phyloP scores from a whole-genome alignment of 495 filamentous ascomycete species.

The Chaetomium fimeti region DNA sequence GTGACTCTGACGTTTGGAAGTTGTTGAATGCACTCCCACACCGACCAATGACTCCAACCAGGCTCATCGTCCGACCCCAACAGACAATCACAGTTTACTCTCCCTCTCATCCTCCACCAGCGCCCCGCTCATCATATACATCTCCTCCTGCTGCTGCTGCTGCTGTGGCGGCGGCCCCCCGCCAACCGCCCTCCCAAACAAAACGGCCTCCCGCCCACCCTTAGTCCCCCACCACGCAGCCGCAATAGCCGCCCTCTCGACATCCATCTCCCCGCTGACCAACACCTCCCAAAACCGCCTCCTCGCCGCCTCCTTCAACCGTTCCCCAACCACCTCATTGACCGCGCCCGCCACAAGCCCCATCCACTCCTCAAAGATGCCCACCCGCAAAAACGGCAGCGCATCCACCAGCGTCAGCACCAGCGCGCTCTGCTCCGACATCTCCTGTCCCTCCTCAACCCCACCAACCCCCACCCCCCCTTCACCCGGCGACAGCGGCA shows the following conservation, averaged over 20 bases:
- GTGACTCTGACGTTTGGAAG: neutral
- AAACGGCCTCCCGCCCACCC: slow-evolving; percentile 44
- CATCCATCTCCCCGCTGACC: slow-evolving; percentile 85
- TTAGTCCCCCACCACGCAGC: slow-evolving; percentile 79
- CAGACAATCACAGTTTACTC: slow-evolving; percentile 18
- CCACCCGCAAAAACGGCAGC: slow-evolving; percentile 68
- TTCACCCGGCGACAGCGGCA: slow-evolving; percentile 28
- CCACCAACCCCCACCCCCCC: no score
- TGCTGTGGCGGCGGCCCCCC: neutral
- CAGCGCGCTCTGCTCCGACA: slow-evolving; percentile 81
- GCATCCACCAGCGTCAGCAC: slow-evolving; percentile 79
- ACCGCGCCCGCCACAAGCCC: slow-evolving; percentile 68
- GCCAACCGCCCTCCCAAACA: slow-evolving; percentile 23
- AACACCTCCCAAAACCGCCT: slow-evolving; percentile 83
- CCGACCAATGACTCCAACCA: neutral
- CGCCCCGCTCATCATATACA: slow-evolving; percentile 49
- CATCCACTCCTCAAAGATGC: slow-evolving; percentile 62
- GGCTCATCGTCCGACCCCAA: neutral
- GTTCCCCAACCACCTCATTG: slow-evolving; percentile 57
- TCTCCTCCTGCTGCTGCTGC: slow-evolving; percentile 21
- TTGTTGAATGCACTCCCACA: neutral
- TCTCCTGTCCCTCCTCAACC: slow-evolving; percentile 15
- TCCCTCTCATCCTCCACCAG: slow-evolving; percentile 26
- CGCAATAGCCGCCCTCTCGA: slow-evolving; percentile 75
- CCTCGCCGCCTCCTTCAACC: slow-evolving; percentile 63